These are phyloP conservation scores for Rubia tinctorum DNA, from an alignment of 305 asterid genomes.

Conservation along the genomic window DNA sequence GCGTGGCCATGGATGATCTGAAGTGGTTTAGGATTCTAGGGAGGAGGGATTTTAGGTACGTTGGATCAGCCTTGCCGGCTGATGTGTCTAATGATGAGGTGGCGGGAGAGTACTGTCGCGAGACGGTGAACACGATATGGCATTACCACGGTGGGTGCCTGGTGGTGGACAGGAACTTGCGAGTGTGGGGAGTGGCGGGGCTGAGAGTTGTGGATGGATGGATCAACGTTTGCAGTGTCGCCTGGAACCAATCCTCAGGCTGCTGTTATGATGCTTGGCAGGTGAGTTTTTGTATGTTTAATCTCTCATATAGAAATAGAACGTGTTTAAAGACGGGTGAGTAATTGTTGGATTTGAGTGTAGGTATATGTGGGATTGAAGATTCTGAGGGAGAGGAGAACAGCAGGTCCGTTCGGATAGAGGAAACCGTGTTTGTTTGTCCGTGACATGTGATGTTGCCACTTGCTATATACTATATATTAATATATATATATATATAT, in stretches of 20 bases:
- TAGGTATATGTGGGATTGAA: constrained; percentile 26
- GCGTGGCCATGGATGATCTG: constrained; percentile 62
- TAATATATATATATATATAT: too few species aligned
- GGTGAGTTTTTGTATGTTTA: constrained; percentile 34
- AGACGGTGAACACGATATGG: constrained; percentile 89
- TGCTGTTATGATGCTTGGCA: constrained; percentile 84
- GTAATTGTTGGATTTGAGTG: neutral
- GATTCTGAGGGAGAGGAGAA: constrained; percentile 18
- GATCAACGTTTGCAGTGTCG: constrained; percentile 60
- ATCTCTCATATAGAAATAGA: neutral
- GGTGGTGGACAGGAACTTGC: constrained; percentile 54
- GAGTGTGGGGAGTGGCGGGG: constrained; percentile 52
- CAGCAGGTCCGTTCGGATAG: neutral
- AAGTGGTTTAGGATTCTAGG: constrained; percentile 60
- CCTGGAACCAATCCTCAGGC: constrained; percentile 99
- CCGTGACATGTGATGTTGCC: too few species aligned
- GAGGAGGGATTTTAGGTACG: constrained; percentile 53
- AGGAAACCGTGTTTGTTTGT: neutral
- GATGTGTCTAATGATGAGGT: constrained; percentile 42
- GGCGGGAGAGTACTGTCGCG: constrained; percentile 70
- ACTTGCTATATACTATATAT: too few species aligned
- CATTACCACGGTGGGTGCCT: constrained; percentile 96
- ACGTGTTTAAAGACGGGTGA: too few species aligned
- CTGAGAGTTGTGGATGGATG: constrained; percentile 89
- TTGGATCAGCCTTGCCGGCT: constrained; percentile 64